Evolutionary conservation across 805 yeast genomes (phyloP).

Genomic region (Yarrowia deformans): DNA sequence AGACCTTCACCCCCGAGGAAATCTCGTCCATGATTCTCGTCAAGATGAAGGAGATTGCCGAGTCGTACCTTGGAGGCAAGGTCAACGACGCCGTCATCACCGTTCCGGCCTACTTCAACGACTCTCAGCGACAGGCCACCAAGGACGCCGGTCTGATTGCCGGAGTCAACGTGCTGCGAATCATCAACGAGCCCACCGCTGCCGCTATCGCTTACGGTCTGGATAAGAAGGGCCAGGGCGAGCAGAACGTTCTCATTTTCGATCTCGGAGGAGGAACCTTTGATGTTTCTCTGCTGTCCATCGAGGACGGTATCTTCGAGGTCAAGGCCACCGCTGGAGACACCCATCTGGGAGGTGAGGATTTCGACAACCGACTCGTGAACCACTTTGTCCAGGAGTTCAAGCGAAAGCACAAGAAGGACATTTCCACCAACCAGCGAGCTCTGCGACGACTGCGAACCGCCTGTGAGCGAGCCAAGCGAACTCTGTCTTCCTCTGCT

Average conservation of each 20-base stretch:
- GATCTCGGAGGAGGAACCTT: constrained; percentile 59
- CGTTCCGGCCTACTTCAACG: constrained; percentile 86
- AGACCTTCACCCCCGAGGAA: constrained; percentile 70
- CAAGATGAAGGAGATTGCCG: constrained; percentile 95
- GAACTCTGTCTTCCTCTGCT: constrained; percentile 18
- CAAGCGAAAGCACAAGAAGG: constrained; percentile 36
- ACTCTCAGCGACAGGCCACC: constrained; percentile 27
- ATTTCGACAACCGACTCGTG: constrained; percentile 24
- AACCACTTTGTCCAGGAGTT: constrained; percentile 35
- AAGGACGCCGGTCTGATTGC: constrained; percentile 32
- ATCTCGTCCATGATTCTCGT: constrained; percentile 88
- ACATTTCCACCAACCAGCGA: constrained; percentile 30
- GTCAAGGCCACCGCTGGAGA: constrained; percentile 95
- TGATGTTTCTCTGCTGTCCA: constrained; percentile 92
- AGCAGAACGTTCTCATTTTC: constrained; percentile 87
- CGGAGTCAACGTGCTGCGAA: constrained; percentile 63
- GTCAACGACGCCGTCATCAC: constrained; percentile 94
- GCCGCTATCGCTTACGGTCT: constrained; percentile 99
- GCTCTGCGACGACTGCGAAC: constrained; percentile 32
- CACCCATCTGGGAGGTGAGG: constrained; percentile 58
- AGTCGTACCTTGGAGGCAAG: constrained; percentile 81
- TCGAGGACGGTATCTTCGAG: constrained; percentile 95
- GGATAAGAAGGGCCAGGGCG: constrained; percentile 67
- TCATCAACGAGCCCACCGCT: constrained; percentile 97
- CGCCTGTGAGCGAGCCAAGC: constrained; percentile 34